Evolutionary conservation across 345 rosid species (phyloP), one percentile per base, ranked within the genome.

Genomic region (Pistacia vera): DNA sequence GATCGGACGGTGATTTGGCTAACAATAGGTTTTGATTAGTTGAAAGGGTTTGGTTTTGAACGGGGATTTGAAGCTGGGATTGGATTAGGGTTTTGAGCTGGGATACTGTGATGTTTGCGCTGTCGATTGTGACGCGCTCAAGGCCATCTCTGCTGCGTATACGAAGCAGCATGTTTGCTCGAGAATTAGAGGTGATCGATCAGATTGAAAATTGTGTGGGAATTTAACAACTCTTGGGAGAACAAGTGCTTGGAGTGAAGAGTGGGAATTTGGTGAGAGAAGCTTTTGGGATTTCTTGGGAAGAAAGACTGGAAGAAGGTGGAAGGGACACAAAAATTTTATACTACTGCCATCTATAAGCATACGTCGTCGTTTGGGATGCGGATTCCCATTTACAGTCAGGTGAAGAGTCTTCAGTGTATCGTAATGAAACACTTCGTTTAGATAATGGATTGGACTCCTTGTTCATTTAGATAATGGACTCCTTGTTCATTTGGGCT

Each of bases 141-240:
- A 93, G 86, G 73, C 99, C 99, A 80, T 96, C 99, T 69, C 99
- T 82, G 79, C 98, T 93, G 66, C 98, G 91, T 80, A 96, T 90
- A 80, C 99, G 81, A 30, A 96, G 89, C 91, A 93, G 83, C 97
- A 92, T 91, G 16, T 64, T 74, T 41, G 64, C 11, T 5, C 11
- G 41, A 2, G 62, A 48, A 11, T 72, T 59, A 41, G 56, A 35
- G 57, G 33, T 59, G 1, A 1, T 35, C 18, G 1, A 1, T 35
- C 18, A 25, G 62, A 65, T 25, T 54, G 59, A 55, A 64, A 59
- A 36, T 52, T 16, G 48, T 35, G 55, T 2, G 17, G 3, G 46
- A 41, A 41, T 41, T 41, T 41, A 41, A 41, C 46, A 41, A 41
- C 8, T 17, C 28, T 33, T 13, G 8, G 67, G 13, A 35, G 59